A percentile compares a stretch with the other conserved stretches of the same genome.
phyloP scores from a whole-genome alignment of 106 monocot species.

The Posidonia australis region DNA sequence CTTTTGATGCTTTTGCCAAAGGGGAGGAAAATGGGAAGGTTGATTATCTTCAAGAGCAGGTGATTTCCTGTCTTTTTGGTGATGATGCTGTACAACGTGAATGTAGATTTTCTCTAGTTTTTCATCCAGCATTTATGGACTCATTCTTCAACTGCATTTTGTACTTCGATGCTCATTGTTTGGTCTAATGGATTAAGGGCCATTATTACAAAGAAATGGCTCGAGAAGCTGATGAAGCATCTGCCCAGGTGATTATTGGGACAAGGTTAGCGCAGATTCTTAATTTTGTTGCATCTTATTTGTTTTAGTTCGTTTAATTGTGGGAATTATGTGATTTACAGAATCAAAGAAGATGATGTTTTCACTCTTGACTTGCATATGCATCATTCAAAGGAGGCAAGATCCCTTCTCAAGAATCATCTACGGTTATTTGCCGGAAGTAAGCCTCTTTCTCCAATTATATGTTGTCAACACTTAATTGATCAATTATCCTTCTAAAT shows the following conservation, averaged over 20 bases:
- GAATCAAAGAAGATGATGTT: constrained; percentile 19
- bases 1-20: constrained; percentile 51
- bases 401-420: constrained; percentile 47
- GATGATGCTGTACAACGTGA: too few species aligned
- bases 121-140: too few species aligned
- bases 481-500: constrained; percentile 1
- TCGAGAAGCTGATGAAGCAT: constrained; percentile 76
- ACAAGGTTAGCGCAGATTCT: constrained; percentile 21
- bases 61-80: constrained; percentile 16
- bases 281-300: not conserved
- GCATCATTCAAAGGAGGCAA: constrained; percentile 33
- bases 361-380: constrained; percentile 49
- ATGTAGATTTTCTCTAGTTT: too few species aligned
- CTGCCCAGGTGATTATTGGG: constrained; percentile 29
- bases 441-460: not conserved
- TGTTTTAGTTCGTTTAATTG: not conserved
- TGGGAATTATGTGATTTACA: constrained; percentile 15
- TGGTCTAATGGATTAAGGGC: constrained; percentile 32
- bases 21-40: constrained; percentile 32
- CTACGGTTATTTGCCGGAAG: constrained; percentile 45
- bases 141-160: too few species aligned
- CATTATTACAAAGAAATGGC: constrained; percentile 47
- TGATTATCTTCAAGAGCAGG: constrained; percentile 47
- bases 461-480: not conserved
- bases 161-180: not conserved